phyloP scores from a whole-genome alignment of 2,329 filamentous ascomycete genomes.

The Thermothelomyces thermophilus region DNA sequence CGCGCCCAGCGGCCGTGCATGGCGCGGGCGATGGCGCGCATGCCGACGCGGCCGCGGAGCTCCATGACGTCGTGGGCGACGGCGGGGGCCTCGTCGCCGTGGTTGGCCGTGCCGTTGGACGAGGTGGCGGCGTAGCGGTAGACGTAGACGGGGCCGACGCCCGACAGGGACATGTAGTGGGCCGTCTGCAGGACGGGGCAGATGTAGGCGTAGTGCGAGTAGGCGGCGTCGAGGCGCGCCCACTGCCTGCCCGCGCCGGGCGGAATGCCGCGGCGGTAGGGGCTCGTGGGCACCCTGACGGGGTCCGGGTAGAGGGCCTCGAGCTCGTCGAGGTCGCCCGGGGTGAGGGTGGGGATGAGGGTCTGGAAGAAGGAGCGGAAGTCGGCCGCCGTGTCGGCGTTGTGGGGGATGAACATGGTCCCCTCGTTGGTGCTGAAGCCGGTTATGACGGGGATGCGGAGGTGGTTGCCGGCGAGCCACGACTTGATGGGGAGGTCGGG shows the following conservation, averaged over 20 bases:
- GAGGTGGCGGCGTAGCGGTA: slow-evolving; percentile 54
- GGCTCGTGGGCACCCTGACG: slow-evolving; percentile 26
- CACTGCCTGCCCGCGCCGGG: slow-evolving; percentile 46
- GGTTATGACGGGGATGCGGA: slow-evolving; percentile 57
- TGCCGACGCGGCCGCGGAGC: slow-evolving; percentile 31
- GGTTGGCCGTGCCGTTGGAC: slow-evolving; percentile 36
- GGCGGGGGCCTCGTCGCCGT: slow-evolving; percentile 40
- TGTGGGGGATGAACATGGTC: slow-evolving; percentile 52
- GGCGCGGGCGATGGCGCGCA: slow-evolving; percentile 32
- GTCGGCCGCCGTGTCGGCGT: slow-evolving; percentile 40
- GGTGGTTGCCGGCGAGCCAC: slow-evolving; percentile 47
- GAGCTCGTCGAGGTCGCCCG: slow-evolving; percentile 47
- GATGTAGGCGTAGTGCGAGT: slow-evolving; percentile 59
- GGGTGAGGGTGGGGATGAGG: slow-evolving; percentile 52
- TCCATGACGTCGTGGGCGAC: slow-evolving; percentile 38
- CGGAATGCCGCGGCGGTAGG: slow-evolving; percentile 27
- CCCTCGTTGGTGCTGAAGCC: slow-evolving; percentile 69
- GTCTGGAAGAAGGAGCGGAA: slow-evolving; percentile 55
- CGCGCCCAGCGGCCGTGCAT: slow-evolving; percentile 41
- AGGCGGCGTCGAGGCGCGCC: slow-evolving; percentile 52
- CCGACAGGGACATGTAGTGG: slow-evolving; percentile 33
- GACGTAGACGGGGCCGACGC: slow-evolving; percentile 37
- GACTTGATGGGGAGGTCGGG: slow-evolving; percentile 50
- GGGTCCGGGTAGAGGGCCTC: slow-evolving; percentile 59
- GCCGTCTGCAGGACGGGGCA: slow-evolving; percentile 57